phyloP scores from a whole-genome alignment of 805 yeast species.

The Geotrichum ghanense region DNA sequence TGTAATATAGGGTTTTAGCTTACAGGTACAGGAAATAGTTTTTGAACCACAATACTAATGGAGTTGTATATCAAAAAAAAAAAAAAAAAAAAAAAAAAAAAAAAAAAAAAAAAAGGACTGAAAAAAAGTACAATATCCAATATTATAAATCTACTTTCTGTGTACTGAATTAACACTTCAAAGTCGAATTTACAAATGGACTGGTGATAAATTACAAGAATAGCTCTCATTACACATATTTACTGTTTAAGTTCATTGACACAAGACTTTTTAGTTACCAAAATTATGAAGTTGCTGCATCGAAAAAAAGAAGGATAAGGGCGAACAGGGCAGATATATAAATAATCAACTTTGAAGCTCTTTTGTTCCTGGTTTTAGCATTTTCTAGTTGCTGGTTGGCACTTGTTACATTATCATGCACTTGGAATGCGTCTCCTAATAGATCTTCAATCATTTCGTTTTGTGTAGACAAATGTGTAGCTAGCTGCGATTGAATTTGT shows the following conservation, averaged over 20 bases:
- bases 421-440: slow-evolving; percentile 54
- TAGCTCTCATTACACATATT: too few relatives aligned
- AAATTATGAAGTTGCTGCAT: slow-evolving; percentile 6
- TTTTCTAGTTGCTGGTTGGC: slow-evolving; percentile 63
- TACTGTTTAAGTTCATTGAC: too few relatives aligned
- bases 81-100: too few relatives aligned
- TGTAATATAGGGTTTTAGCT: not conserved
- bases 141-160: too few relatives aligned
- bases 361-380: slow-evolving; percentile 57
- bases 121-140: too few relatives aligned
- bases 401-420: slow-evolving; percentile 49
- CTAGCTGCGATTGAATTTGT: slow-evolving; percentile 60
- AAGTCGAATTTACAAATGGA: too few relatives aligned
- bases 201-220: too few relatives aligned
- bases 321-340: slow-evolving; percentile 46
- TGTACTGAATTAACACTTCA: too few relatives aligned
- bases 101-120: too few relatives aligned
- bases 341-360: slow-evolving; percentile 46
- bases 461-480: slow-evolving; percentile 62
- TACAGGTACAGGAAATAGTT: not conserved
- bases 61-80: not conserved
- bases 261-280: not conserved
- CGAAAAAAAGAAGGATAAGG: slow-evolving; percentile 37
- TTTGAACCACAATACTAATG: not conserved
- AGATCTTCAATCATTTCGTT: slow-evolving; percentile 55